phyloP scores from a whole-genome alignment of 2,329 filamentous ascomycete genomes.

The Arachnomyces sp. region DNA sequence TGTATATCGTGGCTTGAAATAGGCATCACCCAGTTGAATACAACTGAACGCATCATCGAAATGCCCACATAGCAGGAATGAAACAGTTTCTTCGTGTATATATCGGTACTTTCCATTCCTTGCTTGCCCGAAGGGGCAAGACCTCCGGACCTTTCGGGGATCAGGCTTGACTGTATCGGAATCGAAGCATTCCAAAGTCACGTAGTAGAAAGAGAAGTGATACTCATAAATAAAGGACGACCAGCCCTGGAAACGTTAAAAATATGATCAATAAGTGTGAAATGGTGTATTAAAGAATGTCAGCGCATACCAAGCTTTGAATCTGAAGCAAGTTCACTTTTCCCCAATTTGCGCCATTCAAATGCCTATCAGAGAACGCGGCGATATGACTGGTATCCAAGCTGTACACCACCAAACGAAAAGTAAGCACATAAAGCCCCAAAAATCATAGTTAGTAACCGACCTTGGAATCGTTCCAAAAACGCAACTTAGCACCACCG shows the following conservation, averaged over 20 bases:
- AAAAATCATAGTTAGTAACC: background rate
- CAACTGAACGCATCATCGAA: constrained; percentile 6
- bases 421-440: background rate
- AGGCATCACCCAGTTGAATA: constrained; percentile 6
- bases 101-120: constrained; percentile 4
- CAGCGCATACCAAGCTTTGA: constrained; percentile 4
- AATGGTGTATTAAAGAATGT: background rate
- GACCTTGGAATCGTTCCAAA: constrained; percentile 5
- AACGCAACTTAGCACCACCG: constrained; percentile 5
- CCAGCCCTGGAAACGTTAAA: background rate
- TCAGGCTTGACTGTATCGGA: constrained; percentile 5
- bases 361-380: constrained; percentile 4
- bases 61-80: constrained; percentile 5
- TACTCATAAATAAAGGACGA: constrained; percentile 8
- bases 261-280: background rate
- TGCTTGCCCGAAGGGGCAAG: constrained; percentile 3
- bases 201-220: constrained; percentile 8
- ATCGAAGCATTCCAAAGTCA: constrained; percentile 3
- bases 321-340: constrained; percentile 5
- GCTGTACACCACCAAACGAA: background rate
- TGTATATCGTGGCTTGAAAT: constrained; percentile 5
- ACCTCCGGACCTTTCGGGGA: constrained; percentile 6
- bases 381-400: constrained; percentile 3
- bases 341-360: constrained; percentile 6
- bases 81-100: constrained; percentile 8